These are phyloP conservation scores for Westerdykella ornata DNA, from an alignment of 2,329 filamentous ascomycete genomes.

Conservation along the genomic window DNA sequence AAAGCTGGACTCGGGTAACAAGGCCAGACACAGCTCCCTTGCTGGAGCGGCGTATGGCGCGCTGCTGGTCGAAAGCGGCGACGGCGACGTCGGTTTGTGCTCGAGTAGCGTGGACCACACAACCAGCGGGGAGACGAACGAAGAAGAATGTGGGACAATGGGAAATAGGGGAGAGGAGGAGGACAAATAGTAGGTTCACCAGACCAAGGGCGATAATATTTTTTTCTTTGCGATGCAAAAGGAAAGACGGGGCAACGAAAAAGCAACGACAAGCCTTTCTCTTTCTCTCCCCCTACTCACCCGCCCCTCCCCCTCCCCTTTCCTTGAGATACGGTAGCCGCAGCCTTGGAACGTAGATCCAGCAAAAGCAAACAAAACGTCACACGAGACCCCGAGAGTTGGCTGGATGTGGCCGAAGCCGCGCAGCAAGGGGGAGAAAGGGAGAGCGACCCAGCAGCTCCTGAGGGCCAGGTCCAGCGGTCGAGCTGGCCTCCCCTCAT, in stretches of 20 bases:
- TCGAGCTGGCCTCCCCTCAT: neutral
- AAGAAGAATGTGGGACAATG: neutral
- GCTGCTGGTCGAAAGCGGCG: too few relatives aligned
- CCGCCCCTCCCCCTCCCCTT: too few relatives aligned
- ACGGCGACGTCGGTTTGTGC: too few relatives aligned
- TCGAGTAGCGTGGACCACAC: neutral
- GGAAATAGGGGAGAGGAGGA: neutral
- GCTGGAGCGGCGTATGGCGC: neutral
- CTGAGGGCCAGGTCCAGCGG: too few relatives aligned
- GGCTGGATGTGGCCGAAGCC: too few relatives aligned
- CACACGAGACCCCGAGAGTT: neutral
- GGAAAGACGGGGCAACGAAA: neutral
- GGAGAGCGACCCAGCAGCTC: neutral
- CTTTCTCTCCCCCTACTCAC: too few relatives aligned
- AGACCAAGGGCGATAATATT: too few relatives aligned
- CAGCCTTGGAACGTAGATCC: neutral
- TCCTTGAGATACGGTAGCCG: too few relatives aligned
- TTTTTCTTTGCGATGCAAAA: neutral
- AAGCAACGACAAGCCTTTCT: too few relatives aligned
- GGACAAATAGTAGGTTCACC: too few relatives aligned
- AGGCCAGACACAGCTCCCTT: neutral
- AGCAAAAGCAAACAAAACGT: neutral
- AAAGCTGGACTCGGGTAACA: neutral
- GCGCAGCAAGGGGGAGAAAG: neutral
- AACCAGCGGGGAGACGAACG: neutral